phyloP scores from a whole-genome alignment of 192 early-diverging fungal genomes.

The Glomus cerebriforme region DNA sequence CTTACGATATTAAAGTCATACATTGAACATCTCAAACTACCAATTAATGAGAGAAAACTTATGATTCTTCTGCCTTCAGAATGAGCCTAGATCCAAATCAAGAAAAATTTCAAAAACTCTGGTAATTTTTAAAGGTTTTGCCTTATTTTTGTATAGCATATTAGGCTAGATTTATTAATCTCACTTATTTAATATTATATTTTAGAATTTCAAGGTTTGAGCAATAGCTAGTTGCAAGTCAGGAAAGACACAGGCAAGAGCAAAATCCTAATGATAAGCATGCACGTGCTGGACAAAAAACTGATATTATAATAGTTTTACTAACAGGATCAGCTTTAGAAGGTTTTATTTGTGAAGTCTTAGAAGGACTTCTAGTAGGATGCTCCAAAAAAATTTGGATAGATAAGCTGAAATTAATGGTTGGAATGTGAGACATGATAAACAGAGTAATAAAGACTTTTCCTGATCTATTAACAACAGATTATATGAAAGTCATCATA shows the following conservation, averaged over 20 bases:
- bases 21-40: conserved; percentile 14
- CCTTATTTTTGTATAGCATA: neutral
- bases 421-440: conserved; percentile 30
- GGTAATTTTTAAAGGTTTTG: conserved; percentile 16
- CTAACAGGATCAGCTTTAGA: conserved; percentile 28
- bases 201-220: conserved; percentile 9
- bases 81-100: conserved; percentile 24
- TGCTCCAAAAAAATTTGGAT: conserved; percentile 21
- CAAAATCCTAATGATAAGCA: conserved; percentile 17
- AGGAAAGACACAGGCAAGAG: neutral
- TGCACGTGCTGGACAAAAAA: conserved; percentile 3
- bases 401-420: conserved; percentile 25
- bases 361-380: conserved; percentile 23
- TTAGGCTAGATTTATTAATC: conserved; percentile 5
- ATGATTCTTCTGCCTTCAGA: conserved; percentile 16
- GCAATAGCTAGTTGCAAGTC: neutral
- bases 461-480: conserved; percentile 2
- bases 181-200: conserved; percentile 18
- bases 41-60: conserved; percentile 11
- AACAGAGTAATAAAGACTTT: conserved; percentile 30
- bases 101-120: conserved; percentile 21
- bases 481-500: conserved; percentile 30
- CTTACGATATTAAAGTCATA: conserved; percentile 14
- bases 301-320: conserved; percentile 21
- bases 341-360: conserved; percentile 30